Conservation (phyloP, 2,329 filamentous ascomycete genomes). For the Gnomoniopsis smithogilvyi region DNA sequence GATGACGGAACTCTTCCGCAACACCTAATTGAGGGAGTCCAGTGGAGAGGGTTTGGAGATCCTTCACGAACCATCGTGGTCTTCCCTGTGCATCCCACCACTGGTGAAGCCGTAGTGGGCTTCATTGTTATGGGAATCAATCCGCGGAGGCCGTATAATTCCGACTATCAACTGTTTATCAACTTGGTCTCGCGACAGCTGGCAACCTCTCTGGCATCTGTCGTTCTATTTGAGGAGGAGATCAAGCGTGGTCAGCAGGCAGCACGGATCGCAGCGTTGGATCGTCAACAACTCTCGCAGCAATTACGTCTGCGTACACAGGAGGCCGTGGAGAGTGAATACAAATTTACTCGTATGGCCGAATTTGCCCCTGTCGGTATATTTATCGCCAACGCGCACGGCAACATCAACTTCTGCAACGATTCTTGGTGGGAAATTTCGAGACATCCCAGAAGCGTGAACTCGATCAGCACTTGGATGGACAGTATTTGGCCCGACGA, state of each 20-base stretch:
- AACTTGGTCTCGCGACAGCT: conserved; percentile 72
- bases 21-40: conserved; percentile 62
- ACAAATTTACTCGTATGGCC: conserved; percentile 79
- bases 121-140: conserved; percentile 80
- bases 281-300: conserved; percentile 73
- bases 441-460: conserved; percentile 56
- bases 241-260: conserved; percentile 71
- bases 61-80: conserved; percentile 68
- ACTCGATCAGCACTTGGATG: conserved; percentile 66
- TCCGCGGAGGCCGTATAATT: conserved; percentile 73
- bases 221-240: conserved; percentile 80
- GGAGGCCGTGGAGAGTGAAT: conserved; percentile 65
- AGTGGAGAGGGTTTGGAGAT: conserved; percentile 70
- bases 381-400: conserved; percentile 73
- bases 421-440: conserved; percentile 76
- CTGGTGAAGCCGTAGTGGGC: conserved; percentile 67
- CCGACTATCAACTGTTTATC: conserved; percentile 76
- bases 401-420: conserved; percentile 75
- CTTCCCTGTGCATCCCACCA: conserved; percentile 76
- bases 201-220: conserved; percentile 76
- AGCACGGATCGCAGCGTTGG: conserved; percentile 70
- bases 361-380: conserved; percentile 82
- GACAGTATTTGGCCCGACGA: conserved; percentile 68
- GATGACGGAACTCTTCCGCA: conserved; percentile 63
- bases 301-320: conserved; percentile 65